A percentile compares a stretch with the other conserved stretches of the same genome.
Evolutionary conservation across 306 rosid species (phyloP).

Genomic region (Cercis canadensis): DNA sequence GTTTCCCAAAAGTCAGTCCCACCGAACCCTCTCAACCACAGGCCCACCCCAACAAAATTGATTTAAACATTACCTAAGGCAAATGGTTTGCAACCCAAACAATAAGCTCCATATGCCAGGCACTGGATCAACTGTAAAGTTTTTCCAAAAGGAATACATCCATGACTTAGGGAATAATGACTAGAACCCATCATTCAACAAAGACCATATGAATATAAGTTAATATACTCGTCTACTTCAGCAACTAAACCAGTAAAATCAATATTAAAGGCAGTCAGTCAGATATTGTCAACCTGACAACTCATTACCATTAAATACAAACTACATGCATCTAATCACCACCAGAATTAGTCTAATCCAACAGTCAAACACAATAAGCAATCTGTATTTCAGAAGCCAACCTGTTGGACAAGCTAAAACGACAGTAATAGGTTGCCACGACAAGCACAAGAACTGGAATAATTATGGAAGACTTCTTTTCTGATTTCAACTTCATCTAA

Average conservation of each 20-base stretch:
- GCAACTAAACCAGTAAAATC: conserved; percentile 6
- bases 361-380: no score
- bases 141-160: conserved; percentile 4
- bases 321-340: no score
- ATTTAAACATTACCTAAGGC: conserved; percentile 2
- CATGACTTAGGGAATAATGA: background rate
- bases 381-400: no score
- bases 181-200: conserved; percentile 4
- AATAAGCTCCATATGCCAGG: background rate
- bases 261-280: conserved; percentile 14
- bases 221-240: conserved; percentile 16
- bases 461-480: conserved; percentile 1
- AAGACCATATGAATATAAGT: conserved; percentile 9
- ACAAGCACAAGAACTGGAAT: conserved; percentile 15
- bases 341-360: no score
- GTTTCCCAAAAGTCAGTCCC: no score
- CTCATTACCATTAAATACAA: no score
- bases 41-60: conserved; percentile 12
- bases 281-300: conserved; percentile 4
- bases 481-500: conserved; percentile 14
- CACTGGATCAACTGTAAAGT: background rate
- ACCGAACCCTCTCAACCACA: conserved; percentile 11
- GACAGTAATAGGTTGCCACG: no score
- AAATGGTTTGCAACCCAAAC: conserved; percentile 1
- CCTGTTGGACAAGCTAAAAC: no score